phyloP scores from a whole-genome alignment of 176 grass and related monocot genomes.

The Chrysopogon serrulatus region DNA sequence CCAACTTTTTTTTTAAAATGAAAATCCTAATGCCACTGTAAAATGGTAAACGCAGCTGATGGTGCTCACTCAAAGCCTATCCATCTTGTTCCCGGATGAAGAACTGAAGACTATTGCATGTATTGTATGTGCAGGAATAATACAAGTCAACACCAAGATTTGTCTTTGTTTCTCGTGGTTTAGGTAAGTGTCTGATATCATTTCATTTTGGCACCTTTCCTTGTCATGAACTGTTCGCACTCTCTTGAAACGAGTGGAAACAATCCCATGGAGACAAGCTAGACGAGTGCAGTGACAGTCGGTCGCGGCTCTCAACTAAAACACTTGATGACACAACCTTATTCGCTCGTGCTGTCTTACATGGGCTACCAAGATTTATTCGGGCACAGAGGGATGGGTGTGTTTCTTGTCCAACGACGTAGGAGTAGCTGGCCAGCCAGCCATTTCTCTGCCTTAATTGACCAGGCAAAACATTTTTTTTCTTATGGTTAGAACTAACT shows the following conservation, averaged over 20 bases:
- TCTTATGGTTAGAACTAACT: not conserved
- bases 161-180: slow-evolving; percentile 22
- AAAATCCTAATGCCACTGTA: not conserved
- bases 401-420: slow-evolving; percentile 9
- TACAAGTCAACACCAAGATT: not conserved
- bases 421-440: not conserved
- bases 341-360: not conserved
- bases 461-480: not conserved
- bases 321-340: not conserved
- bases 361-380: not conserved
- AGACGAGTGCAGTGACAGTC: not conserved
- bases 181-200: slow-evolving; percentile 30
- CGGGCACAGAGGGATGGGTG: not conserved
- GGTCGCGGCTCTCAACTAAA: slow-evolving; percentile 41
- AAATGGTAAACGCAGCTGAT: not conserved
- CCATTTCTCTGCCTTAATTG: not conserved
- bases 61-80: not conserved
- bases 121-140: not conserved
- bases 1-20: not conserved
- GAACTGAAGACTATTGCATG: not conserved
- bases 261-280: not conserved
- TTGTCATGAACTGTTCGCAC: not conserved
- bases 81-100: not conserved
- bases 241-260: slow-evolving; percentile 23
- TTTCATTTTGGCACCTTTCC: slow-evolving; percentile 17